Conservation (phyloP, 371 early-diverging fungal species). For the Circinella minor region DNA sequence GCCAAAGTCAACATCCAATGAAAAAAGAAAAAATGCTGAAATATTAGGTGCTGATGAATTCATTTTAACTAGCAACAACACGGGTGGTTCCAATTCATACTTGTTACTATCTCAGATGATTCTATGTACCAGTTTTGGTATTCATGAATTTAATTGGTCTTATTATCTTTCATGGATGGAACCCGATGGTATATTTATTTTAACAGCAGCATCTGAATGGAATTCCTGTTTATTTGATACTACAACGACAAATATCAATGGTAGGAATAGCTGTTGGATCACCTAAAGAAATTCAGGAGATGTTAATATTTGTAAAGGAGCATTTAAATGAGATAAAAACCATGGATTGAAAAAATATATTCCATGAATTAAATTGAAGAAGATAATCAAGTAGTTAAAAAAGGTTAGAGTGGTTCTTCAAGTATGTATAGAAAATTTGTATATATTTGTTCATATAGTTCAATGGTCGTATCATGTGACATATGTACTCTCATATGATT, state of each 20-base stretch:
- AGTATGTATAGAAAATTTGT: too few relatives aligned
- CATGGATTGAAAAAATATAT: conserved; percentile 64
- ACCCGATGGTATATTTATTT: conserved; percentile 50
- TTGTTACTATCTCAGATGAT: conserved; percentile 23
- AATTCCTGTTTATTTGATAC: conserved; percentile 31
- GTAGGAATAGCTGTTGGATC: conserved; percentile 75
- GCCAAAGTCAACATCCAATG: conserved; percentile 45
- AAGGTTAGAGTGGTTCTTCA: conserved; percentile 69
- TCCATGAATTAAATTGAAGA: conserved; percentile 64
- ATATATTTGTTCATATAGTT: too few relatives aligned
- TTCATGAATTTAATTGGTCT: conserved; percentile 40
- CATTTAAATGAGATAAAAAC: conserved; percentile 52
- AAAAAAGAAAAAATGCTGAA: conserved; percentile 38
- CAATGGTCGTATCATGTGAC: too few relatives aligned
- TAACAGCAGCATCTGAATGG: conserved; percentile 63
- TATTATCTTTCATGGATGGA: conserved; percentile 43
- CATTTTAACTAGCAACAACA: conserved; percentile 19
- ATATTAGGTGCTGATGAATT: conserved; percentile 40
- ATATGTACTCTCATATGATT: too few relatives aligned
- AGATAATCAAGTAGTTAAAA: conserved; percentile 58
- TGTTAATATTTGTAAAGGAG: conserved; percentile 72
- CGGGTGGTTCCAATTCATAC: not conserved
- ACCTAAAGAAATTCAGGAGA: conserved; percentile 55
- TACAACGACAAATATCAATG: conserved; percentile 53
- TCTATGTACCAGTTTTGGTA: conserved; percentile 44